Percentiles rank a stretch among this genome's conserved stretches.
These are phyloP conservation scores for Solanum dulcamara DNA, from an alignment of 257 asterid genomes.

Conservation along the genomic window DNA sequence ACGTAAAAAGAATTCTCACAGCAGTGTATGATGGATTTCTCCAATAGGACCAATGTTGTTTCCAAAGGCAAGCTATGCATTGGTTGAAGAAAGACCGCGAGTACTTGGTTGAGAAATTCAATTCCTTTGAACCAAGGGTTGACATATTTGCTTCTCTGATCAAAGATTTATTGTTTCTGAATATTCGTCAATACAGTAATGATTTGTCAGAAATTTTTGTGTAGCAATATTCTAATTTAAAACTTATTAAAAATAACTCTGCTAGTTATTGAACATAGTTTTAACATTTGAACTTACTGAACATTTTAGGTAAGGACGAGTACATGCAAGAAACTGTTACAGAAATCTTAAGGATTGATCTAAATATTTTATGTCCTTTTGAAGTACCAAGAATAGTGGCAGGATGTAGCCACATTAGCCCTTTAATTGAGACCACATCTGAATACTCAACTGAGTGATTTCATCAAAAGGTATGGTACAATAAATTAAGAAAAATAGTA, in stretches of 20 bases:
- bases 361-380: too few relatives aligned
- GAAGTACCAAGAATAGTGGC: too few relatives aligned
- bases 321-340: background rate
- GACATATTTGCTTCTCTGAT: constrained; percentile 48
- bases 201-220: background rate
- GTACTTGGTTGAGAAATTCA: constrained; percentile 38
- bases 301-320: background rate
- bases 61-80: constrained; percentile 15
- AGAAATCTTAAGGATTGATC: background rate
- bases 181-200: background rate
- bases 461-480: background rate
- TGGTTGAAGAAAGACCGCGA: constrained; percentile 54
- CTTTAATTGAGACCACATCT: too few relatives aligned
- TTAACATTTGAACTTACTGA: background rate
- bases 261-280: too few relatives aligned
- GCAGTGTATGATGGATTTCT: constrained; percentile 72
- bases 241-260: background rate
- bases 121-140: constrained; percentile 36
- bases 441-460: background rate
- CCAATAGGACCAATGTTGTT: constrained; percentile 70
- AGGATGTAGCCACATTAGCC: too few relatives aligned
- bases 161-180: constrained; percentile 60
- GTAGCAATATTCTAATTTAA: background rate
- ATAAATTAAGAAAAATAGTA: too few relatives aligned
- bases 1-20: constrained; percentile 57